Conservation (phyloP, 2,329 filamentous ascomycete genomes). For the Alternaria sp. region DNA sequence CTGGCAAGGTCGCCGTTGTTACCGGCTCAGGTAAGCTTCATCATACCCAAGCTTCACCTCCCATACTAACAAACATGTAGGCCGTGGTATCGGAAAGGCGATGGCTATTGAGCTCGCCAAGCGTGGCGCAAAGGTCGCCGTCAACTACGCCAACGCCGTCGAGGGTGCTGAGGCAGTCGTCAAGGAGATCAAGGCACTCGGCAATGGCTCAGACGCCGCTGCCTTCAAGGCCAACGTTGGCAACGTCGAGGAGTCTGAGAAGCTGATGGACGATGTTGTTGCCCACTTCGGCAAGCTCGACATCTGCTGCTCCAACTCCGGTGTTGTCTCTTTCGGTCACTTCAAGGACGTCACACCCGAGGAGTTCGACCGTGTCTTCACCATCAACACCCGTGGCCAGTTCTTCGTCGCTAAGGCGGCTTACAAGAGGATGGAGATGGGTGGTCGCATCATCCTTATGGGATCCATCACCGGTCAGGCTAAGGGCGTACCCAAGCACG, state of each 20-base stretch:
- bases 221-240: slow-evolving; percentile 73
- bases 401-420: slow-evolving; percentile 67
- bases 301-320: slow-evolving; percentile 74
- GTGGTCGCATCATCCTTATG: slow-evolving; percentile 62
- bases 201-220: slow-evolving; percentile 65
- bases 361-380: slow-evolving; percentile 65
- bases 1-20: slow-evolving; percentile 62
- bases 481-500: slow-evolving; percentile 62
- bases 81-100: slow-evolving; percentile 69
- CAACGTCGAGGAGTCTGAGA: slow-evolving; percentile 66
- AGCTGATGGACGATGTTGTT: slow-evolving; percentile 68
- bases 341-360: slow-evolving; percentile 61
- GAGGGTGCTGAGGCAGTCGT: slow-evolving; percentile 71
- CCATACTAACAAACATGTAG: slow-evolving; percentile 42
- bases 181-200: slow-evolving; percentile 66
- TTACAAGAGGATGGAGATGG: slow-evolving; percentile 60
- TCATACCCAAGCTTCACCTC: background rate
- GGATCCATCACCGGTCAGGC: slow-evolving; percentile 64
- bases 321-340: slow-evolving; percentile 61
- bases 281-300: slow-evolving; percentile 70
- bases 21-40: slow-evolving; percentile 56
- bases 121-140: slow-evolving; percentile 69
- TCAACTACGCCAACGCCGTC: slow-evolving; percentile 71
- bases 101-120: slow-evolving; percentile 71
- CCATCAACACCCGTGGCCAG: slow-evolving; percentile 67